Conservation (phyloP, 2,329 filamentous ascomycete species). For the Botryotinia convoluta region DNA sequence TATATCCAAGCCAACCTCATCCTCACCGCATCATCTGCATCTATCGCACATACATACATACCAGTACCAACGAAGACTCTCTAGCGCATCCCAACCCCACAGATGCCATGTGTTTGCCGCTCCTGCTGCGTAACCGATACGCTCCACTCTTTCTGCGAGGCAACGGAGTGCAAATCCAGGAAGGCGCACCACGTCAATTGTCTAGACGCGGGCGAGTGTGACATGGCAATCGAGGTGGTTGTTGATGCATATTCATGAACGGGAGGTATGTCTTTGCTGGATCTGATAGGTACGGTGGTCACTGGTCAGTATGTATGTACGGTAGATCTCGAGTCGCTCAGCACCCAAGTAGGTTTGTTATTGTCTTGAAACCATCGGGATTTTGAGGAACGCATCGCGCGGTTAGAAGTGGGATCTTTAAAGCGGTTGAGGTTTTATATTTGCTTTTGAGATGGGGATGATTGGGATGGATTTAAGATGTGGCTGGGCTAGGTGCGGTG, state of each 20-base stretch:
- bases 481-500: neutral
- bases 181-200: neutral
- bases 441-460: neutral
- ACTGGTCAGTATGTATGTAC: neutral
- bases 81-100: neutral
- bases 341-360: neutral
- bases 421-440: neutral
- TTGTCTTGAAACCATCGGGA: neutral
- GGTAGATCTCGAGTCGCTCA: neutral
- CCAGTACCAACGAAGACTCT: neutral
- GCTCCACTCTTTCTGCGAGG: neutral
- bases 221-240: neutral
- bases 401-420: neutral
- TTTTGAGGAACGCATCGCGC: neutral
- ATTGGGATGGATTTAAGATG: neutral
- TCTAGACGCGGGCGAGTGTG: neutral
- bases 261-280: neutral
- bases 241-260: neutral
- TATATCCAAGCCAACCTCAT: neutral
- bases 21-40: neutral
- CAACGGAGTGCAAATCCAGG: neutral
- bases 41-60: neutral
- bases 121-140: neutral
- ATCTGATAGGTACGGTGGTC: neutral
- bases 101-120: neutral